These are phyloP conservation scores for Emmonsiellopsis sp. DNA, from an alignment of 2,329 filamentous ascomycete genomes.

Conservation along the genomic window DNA sequence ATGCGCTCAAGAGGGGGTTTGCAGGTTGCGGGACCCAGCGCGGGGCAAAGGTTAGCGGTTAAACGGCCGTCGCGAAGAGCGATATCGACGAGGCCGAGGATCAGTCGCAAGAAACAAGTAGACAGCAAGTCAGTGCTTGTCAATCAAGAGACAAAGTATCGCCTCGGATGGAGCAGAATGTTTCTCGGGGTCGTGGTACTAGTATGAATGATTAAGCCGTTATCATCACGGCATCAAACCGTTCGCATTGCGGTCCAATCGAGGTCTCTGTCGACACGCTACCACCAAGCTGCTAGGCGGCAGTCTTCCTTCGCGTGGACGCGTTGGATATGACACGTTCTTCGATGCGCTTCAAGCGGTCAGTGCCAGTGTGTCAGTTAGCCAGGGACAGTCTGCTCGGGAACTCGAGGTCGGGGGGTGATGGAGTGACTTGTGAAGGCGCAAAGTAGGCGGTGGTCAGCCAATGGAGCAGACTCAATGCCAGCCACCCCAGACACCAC, in stretches of 20 bases:
- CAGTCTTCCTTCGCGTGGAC: slow-evolving; percentile 1
- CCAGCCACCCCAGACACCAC: too few species aligned
- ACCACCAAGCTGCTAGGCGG: neutral
- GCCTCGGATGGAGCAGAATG: too few species aligned
- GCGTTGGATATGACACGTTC: too few species aligned
- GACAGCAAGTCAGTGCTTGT: too few species aligned
- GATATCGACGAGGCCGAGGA: neutral
- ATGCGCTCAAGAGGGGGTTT: neutral
- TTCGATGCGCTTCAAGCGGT: too few species aligned
- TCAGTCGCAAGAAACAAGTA: too few species aligned
- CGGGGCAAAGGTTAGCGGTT: neutral
- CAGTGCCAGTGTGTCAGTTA: neutral
- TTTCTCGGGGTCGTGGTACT: too few species aligned
- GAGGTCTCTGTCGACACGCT: neutral
- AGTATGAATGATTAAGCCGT: too few species aligned
- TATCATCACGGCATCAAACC: too few species aligned
- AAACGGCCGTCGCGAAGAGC: neutral
- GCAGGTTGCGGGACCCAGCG: neutral
- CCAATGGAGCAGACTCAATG: neutral
- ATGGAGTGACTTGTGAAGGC: neutral
- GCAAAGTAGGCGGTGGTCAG: neutral
- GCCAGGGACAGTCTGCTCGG: neutral
- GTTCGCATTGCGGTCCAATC: too few species aligned
- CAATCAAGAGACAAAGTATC: too few species aligned
- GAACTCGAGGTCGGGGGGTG: neutral